Base-by-base conservation (phyloP, 2,329 filamentous ascomycete species). In the Elsinoe arachidis region DNA sequence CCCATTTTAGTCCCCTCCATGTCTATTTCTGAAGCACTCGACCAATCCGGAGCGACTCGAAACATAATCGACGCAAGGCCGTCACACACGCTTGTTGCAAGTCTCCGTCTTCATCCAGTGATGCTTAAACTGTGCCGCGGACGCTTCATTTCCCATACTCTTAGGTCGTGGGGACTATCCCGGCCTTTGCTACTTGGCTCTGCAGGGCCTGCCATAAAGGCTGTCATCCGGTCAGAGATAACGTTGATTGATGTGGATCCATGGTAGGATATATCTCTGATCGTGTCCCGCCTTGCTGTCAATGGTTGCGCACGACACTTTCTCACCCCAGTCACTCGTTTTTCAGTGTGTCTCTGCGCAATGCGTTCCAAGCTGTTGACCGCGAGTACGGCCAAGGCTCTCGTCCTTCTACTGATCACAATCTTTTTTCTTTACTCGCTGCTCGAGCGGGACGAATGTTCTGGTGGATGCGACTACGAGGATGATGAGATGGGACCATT, bases 11-110 rank as follows among this genome's bases (percentile, higher is more conserved):
- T 17, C 38, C 19, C 14, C 4, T 34, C 23, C 15, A 10, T 17
- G 9, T 30, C 30, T 51, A 35, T 34, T 35, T 15, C 46, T 51
- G 46, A 51, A 51, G 46, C 49, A 53, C 10, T 37, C n/a, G 14
- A 6, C 33, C 11, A 9, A 30, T 17, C 49, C n/a, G 15, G 23
- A 14, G 30, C 49, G 14, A 37, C 17, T 53, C 15, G 30, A 53
- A 53, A 53, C 49, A 34, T 30, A 17, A 17, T 19, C 17, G 49
- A 38, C 49, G 49, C 49, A 23, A 33, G 49, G 17, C 49, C 33
- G 49, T 37, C 34, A 38, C 49, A 38, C 21, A 17, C 49, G 49
- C 49, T 53, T 53, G 49, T 53, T 35, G 17, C 49, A 53, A 53
- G 33, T 53, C 49, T 17, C 49, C 33, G 49, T 53, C n/a, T 14